Conservation (phyloP, 2,329 filamentous ascomycete genomes). For the Annulohypoxylon truncatum region DNA sequence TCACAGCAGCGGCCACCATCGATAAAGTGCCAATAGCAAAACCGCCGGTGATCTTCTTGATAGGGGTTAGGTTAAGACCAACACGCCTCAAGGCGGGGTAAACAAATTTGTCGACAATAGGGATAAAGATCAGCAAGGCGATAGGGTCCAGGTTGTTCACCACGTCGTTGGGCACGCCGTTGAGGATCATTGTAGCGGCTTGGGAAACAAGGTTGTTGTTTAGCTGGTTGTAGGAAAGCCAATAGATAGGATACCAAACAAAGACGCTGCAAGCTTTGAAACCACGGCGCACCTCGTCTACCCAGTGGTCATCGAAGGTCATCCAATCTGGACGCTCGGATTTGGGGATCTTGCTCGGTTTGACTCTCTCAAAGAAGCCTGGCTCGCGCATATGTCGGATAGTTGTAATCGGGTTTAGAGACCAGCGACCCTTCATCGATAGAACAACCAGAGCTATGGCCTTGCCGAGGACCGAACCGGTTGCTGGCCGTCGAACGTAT, state of each 20-base stretch:
- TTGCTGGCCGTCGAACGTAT: slow-evolving; percentile 72
- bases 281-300: slow-evolving; percentile 80
- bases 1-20: slow-evolving; percentile 68
- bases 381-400: slow-evolving; percentile 53
- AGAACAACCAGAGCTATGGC: slow-evolving; percentile 70
- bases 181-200: slow-evolving; percentile 72
- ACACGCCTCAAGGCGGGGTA: slow-evolving; percentile 75
- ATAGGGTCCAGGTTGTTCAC: slow-evolving; percentile 82
- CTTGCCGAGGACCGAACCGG: slow-evolving; percentile 77
- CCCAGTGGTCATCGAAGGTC: slow-evolving; percentile 86
- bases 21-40: slow-evolving; percentile 74
- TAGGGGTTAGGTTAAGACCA: slow-evolving; percentile 76
- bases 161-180: slow-evolving; percentile 81
- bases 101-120: slow-evolving; percentile 74
- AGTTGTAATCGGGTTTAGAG: slow-evolving; percentile 65
- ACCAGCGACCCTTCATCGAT: slow-evolving; percentile 73
- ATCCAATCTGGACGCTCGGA: slow-evolving; percentile 75
- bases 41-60: slow-evolving; percentile 79
- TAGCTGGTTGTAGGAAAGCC: slow-evolving; percentile 70
- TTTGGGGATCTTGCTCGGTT: slow-evolving; percentile 71
- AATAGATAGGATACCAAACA: slow-evolving; percentile 74
- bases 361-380: slow-evolving; percentile 74
- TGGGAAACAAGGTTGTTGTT: slow-evolving; percentile 72
- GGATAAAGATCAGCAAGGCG: slow-evolving; percentile 79
- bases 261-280: slow-evolving; percentile 78